Conservation (phyloP, 2,329 filamentous ascomycete species). For the Fusarium ramigenum region DNA sequence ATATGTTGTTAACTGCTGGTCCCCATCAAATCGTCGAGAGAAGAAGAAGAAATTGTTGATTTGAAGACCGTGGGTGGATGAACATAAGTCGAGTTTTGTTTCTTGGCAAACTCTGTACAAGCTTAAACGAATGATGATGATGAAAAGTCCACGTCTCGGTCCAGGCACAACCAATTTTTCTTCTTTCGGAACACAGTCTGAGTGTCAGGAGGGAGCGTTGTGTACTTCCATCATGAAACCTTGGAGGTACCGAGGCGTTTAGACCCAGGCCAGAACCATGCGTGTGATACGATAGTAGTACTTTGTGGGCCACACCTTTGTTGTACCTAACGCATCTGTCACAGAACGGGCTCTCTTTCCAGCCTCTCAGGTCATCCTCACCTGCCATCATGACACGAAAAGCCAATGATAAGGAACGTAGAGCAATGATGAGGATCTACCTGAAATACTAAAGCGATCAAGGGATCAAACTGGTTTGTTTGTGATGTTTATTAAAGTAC, state of each 20-base stretch:
- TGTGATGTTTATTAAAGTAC: background rate
- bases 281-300: background rate
- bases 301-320: background rate
- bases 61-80: background rate
- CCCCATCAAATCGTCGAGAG: background rate
- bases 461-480: background rate
- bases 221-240: constrained; percentile 11
- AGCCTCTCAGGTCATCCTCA: constrained; percentile 8
- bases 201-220: background rate
- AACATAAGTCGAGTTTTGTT: background rate
- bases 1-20: background rate
- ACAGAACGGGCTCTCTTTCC: constrained; percentile 11
- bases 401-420: background rate
- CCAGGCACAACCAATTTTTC: constrained; percentile 12
- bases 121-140: background rate
- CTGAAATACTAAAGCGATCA: background rate
- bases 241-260: background rate
- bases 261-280: background rate
- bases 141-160: background rate
- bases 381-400: constrained; percentile 14
- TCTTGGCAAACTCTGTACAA: background rate
- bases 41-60: background rate
- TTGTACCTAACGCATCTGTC: constrained; percentile 18
- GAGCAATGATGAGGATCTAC: background rate
- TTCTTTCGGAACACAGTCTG: constrained; percentile 3